Conservation (phyloP, 2,329 filamentous ascomycete species). For the Verticillium albo-atrum region DNA sequence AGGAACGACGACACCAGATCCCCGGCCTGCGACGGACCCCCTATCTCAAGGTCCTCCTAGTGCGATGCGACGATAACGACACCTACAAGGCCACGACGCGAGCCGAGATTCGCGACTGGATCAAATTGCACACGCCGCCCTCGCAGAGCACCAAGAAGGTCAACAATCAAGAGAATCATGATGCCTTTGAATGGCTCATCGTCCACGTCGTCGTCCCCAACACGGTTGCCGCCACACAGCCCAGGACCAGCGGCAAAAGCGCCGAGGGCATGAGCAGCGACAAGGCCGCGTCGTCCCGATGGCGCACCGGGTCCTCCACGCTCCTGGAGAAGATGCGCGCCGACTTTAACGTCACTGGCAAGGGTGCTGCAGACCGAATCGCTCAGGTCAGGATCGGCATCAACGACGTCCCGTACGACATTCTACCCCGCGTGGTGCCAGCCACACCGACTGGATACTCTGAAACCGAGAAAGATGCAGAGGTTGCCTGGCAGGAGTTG, state of each 20-base stretch:
- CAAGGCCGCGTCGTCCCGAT: conserved; percentile 64
- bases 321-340: conserved; percentile 84
- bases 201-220: conserved; percentile 89
- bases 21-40: conserved; percentile 88
- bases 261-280: conserved; percentile 56
- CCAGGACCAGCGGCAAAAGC: conserved; percentile 53
- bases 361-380: conserved; percentile 70
- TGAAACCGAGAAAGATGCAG: conserved; percentile 72
- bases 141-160: conserved; percentile 49
- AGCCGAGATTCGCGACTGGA: conserved; percentile 82
- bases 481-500: conserved; percentile 78
- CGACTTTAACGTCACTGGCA: conserved; percentile 81
- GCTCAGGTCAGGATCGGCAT: conserved; percentile 78
- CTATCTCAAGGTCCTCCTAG: conserved; percentile 84
- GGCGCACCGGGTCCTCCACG: conserved; percentile 74
- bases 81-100: conserved; percentile 79
- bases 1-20: conserved; percentile 82
- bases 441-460: conserved; percentile 59
- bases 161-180: conserved; percentile 82
- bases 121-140: conserved; percentile 68
- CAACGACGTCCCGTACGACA: conserved; percentile 63
- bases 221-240: conserved; percentile 73
- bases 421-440: conserved; percentile 58
- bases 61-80: conserved; percentile 94
- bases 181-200: conserved; percentile 94